Conservation (phyloP, 2,329 filamentous ascomycete genomes). For the Phaeophleospora eucalypticola region DNA sequence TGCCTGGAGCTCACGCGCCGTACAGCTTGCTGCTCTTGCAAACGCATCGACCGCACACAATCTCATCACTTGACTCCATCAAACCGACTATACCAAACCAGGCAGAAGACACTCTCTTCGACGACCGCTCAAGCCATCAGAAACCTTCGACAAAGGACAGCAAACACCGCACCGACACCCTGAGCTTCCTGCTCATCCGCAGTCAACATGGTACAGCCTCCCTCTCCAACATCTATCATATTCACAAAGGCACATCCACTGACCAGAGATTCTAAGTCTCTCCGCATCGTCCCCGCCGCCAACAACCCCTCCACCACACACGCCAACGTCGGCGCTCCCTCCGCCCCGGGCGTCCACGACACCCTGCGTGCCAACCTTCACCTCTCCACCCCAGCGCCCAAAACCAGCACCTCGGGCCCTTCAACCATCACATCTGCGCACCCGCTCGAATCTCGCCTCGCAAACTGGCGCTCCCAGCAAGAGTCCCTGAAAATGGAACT, state of each 20-base stretch:
- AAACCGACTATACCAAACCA: too few species aligned
- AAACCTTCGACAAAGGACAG: too few species aligned
- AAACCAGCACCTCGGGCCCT: constrained; percentile 38
- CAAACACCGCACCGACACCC: neutral
- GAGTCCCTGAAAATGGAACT: constrained; percentile 82
- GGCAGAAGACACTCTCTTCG: too few species aligned
- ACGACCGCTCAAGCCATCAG: too few species aligned
- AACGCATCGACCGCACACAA: too few species aligned
- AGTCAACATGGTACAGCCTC: constrained; percentile 11
- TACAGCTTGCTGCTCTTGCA: neutral
- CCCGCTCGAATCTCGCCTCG: constrained; percentile 86
- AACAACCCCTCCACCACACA: constrained; percentile 54
- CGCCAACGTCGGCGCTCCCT: constrained; percentile 65
- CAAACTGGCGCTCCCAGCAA: constrained; percentile 86
- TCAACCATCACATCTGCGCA: constrained; percentile 63
- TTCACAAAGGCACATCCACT: constrained; percentile 1
- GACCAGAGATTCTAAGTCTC: constrained; percentile 34
- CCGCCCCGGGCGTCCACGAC: constrained; percentile 89
- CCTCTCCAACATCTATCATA: neutral
- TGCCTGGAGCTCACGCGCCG: constrained; percentile 14
- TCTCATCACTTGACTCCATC: too few species aligned
- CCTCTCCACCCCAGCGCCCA: constrained; percentile 50
- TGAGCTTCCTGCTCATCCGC: neutral
- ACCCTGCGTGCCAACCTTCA: constrained; percentile 80
- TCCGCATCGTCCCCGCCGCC: constrained; percentile 78